Evolutionary conservation across 2,329 filamentous ascomycete species (phyloP), one percentile per base, ranked within the genome.

Genomic region (Exserohilum rostratum): DNA sequence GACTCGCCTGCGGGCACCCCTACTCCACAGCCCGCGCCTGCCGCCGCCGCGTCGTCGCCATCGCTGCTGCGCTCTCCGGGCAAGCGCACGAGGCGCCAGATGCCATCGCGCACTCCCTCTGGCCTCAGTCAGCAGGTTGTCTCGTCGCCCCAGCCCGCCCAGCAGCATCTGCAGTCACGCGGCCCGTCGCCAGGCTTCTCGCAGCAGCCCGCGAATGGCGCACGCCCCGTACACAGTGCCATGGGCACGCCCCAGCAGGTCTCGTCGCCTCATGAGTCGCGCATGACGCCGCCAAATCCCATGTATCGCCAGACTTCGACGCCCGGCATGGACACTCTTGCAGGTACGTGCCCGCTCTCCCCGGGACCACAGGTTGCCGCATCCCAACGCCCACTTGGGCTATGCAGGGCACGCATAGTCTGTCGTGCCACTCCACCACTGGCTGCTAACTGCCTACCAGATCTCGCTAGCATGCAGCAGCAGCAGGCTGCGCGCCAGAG

Each of bases 391-490:
- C 38, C 33, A 39, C 25, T 34, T 42, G 6, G 6, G 12, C 27
- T 43, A 50, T 44, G 51, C 39, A 29, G 33, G 27, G 40, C 34
- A 27, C n/a, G 50, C 34, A 50, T 39, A 34, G 20, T 34, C n/a
- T 22, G 25, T n/a, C 27, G 27, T 18, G 39, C 27, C 30, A 29
- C 42, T 57, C 17, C 46, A 46, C 13, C 12, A 5, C 17, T 12
- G 17, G 22, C 15, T 17, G 42, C 58, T 65, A 48, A 63, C 50
- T 31, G 18, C 3, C 37, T 22, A 48, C 18, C 60, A 79, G 80
- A 81, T 68, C 70, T 80, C 51, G 78, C 78, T 42, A 76, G 76
- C 6, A 78, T 79, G 74, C 79, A 79, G 61, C 77, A 79, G 31
- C 78, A 79, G 60, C 78, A 78, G 64, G 62, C 72, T 38, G 65